Base-by-base conservation (phyloP, 2,329 filamentous ascomycete genomes). In the Neofusicoccum sp. region DNA sequence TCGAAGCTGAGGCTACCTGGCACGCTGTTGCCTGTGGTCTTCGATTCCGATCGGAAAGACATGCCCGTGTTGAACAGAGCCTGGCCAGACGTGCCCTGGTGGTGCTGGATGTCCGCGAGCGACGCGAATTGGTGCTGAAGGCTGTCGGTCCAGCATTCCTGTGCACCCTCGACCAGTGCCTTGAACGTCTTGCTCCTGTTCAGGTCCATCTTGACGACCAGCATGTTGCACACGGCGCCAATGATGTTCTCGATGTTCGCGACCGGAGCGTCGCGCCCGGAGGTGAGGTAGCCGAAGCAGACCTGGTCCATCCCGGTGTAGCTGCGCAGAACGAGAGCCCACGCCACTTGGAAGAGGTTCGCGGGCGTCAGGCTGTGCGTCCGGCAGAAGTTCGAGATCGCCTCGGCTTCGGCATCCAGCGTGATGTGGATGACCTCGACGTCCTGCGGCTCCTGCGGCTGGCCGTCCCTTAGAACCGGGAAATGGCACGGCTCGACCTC, bases 51-150 rank as follows among this genome's bases (percentile, higher is more conserved):
- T 14, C 49, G 49, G 49, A 52, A 52, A 2, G 81, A 83, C 1
- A 83, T 68, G 31, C 79, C 80, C 11, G 80, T 82, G 62, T 83
- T 82, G 71, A 82, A 81, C 9, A 83, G 70, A 77, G 83, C 83
- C 63, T 83, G 77, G 6, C 81, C 76, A 3, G 82, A 80, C 63
- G 85, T 83, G 1, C 78, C 74, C 68, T 81, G 85, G 11, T 68
- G 63, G 54, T 68, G 68, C 14, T 67, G 64, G 34, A 74, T 73
- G 33, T 70, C 66, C 54, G 73, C 71, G 64, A 71, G 65, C 28
- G 72, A 71, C 49, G 67, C 65, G 33, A 74, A 72, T 61, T 73
- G 65, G 58, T 68, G 67, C 12, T 67, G 45, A 28, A 37, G 34
- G 22, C n/a, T 14, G 36, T 52, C 41, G 29, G 41, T 37, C 37